Evolutionary conservation across 208 protist genomes (phyloP), one percentile per base, ranked within the genome.

Genomic region (Leishmania gerbilli): DNA sequence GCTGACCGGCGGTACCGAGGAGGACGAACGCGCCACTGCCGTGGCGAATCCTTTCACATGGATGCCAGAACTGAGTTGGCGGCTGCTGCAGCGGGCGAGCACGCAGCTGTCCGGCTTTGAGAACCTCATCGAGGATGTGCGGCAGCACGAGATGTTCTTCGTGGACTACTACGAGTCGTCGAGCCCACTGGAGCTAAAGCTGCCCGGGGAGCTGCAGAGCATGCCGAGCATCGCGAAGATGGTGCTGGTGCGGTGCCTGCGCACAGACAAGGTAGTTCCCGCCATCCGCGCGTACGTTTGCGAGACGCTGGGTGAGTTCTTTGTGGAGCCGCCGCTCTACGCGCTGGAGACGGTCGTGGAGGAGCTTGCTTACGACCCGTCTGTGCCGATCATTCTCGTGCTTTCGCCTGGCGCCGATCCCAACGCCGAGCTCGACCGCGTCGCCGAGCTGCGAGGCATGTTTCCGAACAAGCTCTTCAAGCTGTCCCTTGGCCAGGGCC

Each of bases 401-500:
- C 95, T 99, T 11, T 99, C 98, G 13, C 91, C 98, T 5, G 99
- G 99, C 78, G 98, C 99, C 4, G 99, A 99, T 90, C 99, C 99
- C 21, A 96, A 94, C 51, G 91, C 90, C 7, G 93, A 99, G 80
- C 84, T 99, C 6, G 92, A 98, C 78, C 93, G 98, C 37, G 98
- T 99, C 34, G 98, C 99, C 7, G 97, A 99, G 76, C 90, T 91
- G 77, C 88, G 87, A 42, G 95, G 94, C 76, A 98, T 98, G 88
- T 82, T 92, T 55, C 81, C 82, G 47, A 95, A 87, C 79, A 93
- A 92, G 27, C 82, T 99, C 1, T 89, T 87, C 75, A 98, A 98
- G 80, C 92, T 99, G 19, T 99, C 98, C 21, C 95, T 99, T 42
- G 99, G 99, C 31, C 97, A 99, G 83, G 98, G 98, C 40, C 98